phyloP scores from a whole-genome alignment of 2,329 filamentous ascomycete genomes.

The Rutstroemia sydowiana region DNA sequence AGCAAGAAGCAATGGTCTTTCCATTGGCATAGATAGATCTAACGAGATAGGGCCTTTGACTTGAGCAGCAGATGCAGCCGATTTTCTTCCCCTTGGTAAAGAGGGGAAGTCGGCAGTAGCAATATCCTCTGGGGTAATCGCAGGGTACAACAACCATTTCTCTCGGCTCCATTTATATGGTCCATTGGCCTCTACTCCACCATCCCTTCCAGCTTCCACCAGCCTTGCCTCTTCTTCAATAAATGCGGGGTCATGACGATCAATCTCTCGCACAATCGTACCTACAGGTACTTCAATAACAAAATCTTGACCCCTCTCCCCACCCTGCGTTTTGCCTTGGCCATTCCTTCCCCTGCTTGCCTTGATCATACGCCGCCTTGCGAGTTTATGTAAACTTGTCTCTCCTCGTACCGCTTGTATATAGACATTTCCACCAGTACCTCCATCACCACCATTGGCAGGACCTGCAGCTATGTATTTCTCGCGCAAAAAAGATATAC shows the following conservation, averaged over 20 bases:
- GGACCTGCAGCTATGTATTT: conserved; percentile 85
- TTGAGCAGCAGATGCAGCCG: conserved; percentile 48
- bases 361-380: conserved; percentile 65
- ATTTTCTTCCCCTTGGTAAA: conserved; percentile 47
- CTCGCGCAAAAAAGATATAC: conserved; percentile 88
- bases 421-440: conserved; percentile 84
- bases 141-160: conserved; percentile 84
- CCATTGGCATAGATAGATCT: conserved; percentile 69
- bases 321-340: conserved; percentile 64
- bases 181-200: conserved; percentile 21
- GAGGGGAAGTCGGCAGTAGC: conserved; percentile 49
- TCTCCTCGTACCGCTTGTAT: conserved; percentile 89
- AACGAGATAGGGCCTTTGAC: conserved; percentile 65
- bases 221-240: conserved; percentile 50
- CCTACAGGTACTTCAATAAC: conserved; percentile 88
- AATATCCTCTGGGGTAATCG: conserved; percentile 65
- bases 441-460: conserved; percentile 90
- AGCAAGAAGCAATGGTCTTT: conserved; percentile 75
- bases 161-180: conserved; percentile 44
- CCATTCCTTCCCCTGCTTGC: conserved; percentile 72
- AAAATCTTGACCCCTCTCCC: conserved; percentile 77
- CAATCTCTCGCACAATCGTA: conserved; percentile 79
- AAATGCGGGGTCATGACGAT: conserved; percentile 66
- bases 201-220: conserved; percentile 34
- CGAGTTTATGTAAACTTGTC: conserved; percentile 88